A percentile compares a stretch with the other conserved stretches of the same genome.
phyloP scores from a whole-genome alignment of 208 protist species.

The Trypanosoma grayi region DNA sequence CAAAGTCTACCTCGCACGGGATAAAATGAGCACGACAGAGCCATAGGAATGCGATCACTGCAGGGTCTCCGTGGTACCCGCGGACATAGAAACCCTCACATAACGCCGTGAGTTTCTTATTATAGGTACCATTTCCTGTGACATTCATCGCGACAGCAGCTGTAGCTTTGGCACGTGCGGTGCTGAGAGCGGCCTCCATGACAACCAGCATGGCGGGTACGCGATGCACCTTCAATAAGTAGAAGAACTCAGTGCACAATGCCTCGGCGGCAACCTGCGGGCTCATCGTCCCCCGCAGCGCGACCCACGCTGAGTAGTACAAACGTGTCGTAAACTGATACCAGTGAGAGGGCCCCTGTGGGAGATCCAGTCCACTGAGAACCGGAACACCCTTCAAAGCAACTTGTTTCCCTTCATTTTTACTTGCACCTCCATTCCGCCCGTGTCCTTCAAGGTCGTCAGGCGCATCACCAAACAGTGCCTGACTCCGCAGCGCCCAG shows the following conservation, averaged over 20 bases:
- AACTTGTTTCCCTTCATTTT: not conserved
- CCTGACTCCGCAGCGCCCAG: constrained; percentile 63
- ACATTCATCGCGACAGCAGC: not conserved
- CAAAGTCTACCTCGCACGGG: constrained; percentile 47
- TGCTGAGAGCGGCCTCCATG: constrained; percentile 52
- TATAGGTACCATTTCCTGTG: not conserved
- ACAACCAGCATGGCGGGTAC: constrained; percentile 40
- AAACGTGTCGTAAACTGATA: constrained; percentile 59
- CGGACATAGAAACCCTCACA: constrained; percentile 41
- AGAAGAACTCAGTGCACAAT: constrained; percentile 72
- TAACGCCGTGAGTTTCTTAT: not conserved
- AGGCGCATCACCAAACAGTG: constrained; percentile 69
- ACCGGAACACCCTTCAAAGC: too few relatives aligned
- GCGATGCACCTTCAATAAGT: constrained; percentile 44
- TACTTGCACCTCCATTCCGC: not conserved
- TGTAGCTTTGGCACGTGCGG: constrained; percentile 31
- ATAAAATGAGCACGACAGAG: constrained; percentile 67
- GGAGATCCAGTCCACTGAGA: not conserved
- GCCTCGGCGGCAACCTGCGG: constrained; percentile 54
- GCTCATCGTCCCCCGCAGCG: constrained; percentile 61
- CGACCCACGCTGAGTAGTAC: constrained; percentile 41
- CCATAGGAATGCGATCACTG: constrained; percentile 68
- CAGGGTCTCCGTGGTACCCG: constrained; percentile 59
- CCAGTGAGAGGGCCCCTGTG: constrained; percentile 36
- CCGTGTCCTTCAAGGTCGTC: not conserved